A percentile compares a stretch with the other conserved stretches of the same genome.
Conservation (phyloP, 78 protist species). For the Dictyostelium capitatum region DNA sequence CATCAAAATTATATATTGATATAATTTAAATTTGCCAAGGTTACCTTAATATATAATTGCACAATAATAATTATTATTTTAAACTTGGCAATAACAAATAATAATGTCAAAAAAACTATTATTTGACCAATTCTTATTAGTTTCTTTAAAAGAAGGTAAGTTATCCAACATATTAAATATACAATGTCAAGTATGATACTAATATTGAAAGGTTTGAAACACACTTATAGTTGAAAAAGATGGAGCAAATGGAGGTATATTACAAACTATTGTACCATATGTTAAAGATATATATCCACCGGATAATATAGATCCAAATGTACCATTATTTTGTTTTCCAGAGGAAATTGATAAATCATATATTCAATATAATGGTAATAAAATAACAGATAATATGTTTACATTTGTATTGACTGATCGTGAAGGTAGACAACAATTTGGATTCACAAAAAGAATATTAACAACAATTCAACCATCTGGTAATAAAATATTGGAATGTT, state of each 20-base stretch:
- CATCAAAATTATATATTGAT: too few species aligned
- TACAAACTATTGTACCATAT: slow-evolving; percentile 55
- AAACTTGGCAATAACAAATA: slow-evolving; percentile 1
- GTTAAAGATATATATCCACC: slow-evolving; percentile 83
- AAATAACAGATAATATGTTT: slow-evolving; percentile 18
- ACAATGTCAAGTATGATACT: neutral
- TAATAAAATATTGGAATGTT: slow-evolving; percentile 31
- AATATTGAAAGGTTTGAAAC: neutral
- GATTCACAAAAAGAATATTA: slow-evolving; percentile 60
- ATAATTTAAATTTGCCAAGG: too few species aligned
- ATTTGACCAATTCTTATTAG: slow-evolving; percentile 73
- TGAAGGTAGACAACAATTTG: slow-evolving; percentile 78
- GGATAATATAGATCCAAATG: slow-evolving; percentile 73
- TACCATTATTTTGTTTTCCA: slow-evolving; percentile 78
- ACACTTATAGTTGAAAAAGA: slow-evolving; percentile 15
- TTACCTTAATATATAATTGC: too few species aligned
- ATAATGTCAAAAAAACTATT: slow-evolving; percentile 50
- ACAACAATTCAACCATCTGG: slow-evolving; percentile 11
- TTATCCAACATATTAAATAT: neutral
- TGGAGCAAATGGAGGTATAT: slow-evolving; percentile 62
- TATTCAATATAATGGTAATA: neutral
- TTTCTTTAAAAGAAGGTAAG: slow-evolving; percentile 72
- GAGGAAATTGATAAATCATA: slow-evolving; percentile 69
- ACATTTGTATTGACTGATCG: slow-evolving; percentile 71
- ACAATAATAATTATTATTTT: too few species aligned